Percentiles rank a stretch among this genome's conserved stretches.
These are phyloP conservation scores for Eruca vesicaria DNA, from an alignment of 441 rosid species.

Conservation along the genomic window DNA sequence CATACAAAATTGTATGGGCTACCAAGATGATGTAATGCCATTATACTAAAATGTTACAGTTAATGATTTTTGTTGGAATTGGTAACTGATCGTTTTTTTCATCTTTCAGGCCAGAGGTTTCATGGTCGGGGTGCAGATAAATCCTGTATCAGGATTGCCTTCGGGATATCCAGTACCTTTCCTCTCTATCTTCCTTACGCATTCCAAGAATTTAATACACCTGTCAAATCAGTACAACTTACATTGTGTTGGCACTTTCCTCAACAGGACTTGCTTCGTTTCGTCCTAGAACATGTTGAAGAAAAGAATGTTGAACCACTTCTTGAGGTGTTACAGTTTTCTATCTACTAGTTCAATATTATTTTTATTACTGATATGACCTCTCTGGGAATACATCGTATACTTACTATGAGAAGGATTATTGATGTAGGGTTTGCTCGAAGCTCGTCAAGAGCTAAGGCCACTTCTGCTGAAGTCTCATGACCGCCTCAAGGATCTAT, in stretches of 20 bases:
- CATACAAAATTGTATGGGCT: constrained; percentile 94
- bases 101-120: constrained; percentile 90
- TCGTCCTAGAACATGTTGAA: constrained; percentile 80
- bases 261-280: constrained; percentile 79
- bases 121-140: constrained; percentile 99
- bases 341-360: background rate
- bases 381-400: background rate
- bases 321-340: constrained; percentile 66
- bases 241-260: constrained; percentile 25
- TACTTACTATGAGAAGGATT: constrained; percentile 2
- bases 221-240: constrained; percentile 9
- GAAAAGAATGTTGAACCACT: constrained; percentile 87
- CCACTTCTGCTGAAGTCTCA: constrained; percentile 66
- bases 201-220: constrained; percentile 17
- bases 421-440: constrained; percentile 76
- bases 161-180: constrained; percentile 79
- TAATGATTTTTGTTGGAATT: constrained; percentile 24
- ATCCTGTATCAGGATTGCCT: constrained; percentile 89
- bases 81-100: constrained; percentile 28
- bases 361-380: background rate
- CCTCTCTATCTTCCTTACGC: constrained; percentile 24
- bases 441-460: constrained; percentile 95
- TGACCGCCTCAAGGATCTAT: constrained; percentile 88
- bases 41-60: constrained; percentile 29
- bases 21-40: constrained; percentile 64